Percentiles rank a stretch among this genome's conserved stretches.
These are phyloP conservation scores for Ustilago shanxiensis DNA, from an alignment of 1,284 basidiomycete genomes.

Conservation along the genomic window DNA sequence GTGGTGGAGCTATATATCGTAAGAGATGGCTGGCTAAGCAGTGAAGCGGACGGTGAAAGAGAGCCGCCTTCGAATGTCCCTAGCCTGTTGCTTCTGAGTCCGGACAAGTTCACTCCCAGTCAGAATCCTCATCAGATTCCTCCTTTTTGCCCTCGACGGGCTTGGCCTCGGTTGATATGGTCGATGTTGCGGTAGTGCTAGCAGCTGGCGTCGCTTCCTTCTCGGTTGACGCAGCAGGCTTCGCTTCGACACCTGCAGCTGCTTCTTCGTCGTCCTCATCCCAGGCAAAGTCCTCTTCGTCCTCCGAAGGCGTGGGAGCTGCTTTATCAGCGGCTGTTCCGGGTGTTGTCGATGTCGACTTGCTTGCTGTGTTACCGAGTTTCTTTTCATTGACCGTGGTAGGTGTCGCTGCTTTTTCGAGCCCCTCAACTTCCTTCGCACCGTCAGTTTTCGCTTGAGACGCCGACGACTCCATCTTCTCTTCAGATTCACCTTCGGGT, in stretches of 20 bases:
- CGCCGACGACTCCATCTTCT: background rate
- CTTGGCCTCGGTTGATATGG: background rate
- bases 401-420: background rate
- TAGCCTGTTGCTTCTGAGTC: too few relatives aligned
- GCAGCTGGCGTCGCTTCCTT: background rate
- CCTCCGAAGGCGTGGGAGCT: constrained; percentile 22
- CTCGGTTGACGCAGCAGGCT: constrained; percentile 2
- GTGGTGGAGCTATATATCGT: background rate
- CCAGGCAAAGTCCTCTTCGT: constrained; percentile 61
- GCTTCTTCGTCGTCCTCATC: constrained; percentile 57
- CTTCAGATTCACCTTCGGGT: constrained; percentile 37
- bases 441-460: background rate
- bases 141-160: constrained; percentile 11
- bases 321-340: constrained; percentile 19
- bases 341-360: background rate
- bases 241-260: constrained; percentile 21
- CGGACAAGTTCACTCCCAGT: constrained; percentile 47
- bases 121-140: constrained; percentile 55
- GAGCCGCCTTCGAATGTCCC: too few relatives aligned
- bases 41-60: background rate
- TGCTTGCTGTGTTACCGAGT: background rate
- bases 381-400: background rate
- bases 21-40: too few relatives aligned
- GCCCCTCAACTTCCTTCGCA: background rate
- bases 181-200: background rate